These are phyloP conservation scores for Ulota crispa DNA, from an alignment of 225 moss, liverwort and hornwort species.

Conservation along the genomic window DNA sequence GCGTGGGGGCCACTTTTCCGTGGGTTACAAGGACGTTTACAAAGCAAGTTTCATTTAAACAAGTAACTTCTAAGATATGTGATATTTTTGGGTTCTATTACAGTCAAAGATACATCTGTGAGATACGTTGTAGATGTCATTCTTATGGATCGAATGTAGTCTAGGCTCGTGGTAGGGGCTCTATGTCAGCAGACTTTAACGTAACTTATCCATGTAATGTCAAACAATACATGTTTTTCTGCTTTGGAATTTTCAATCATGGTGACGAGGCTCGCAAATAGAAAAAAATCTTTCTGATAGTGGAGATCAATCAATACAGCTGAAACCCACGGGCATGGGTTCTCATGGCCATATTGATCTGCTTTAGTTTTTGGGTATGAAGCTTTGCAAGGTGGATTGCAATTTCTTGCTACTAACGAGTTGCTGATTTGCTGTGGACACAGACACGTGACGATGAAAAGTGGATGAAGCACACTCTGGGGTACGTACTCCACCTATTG, in stretches of 20 bases:
- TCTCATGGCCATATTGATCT: not conserved
- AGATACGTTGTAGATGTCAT: not conserved
- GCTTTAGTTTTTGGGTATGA: not conserved
- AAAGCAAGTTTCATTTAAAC: not conserved
- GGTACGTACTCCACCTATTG: conserved; percentile 26
- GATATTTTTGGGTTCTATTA: not conserved
- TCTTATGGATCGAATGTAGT: not conserved
- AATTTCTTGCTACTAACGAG: conserved; percentile 6
- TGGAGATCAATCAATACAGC: not conserved
- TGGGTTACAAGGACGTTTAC: not conserved
- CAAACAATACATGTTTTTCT: not conserved
- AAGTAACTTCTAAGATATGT: not conserved
- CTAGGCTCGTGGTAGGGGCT: not conserved
- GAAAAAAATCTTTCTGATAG: not conserved
- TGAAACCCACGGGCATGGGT: not conserved
- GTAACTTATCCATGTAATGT: not conserved
- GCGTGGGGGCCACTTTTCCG: not conserved
- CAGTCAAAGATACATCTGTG: not conserved
- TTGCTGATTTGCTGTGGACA: conserved; percentile 18
- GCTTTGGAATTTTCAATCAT: not conserved
- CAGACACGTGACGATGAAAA: conserved; percentile 78
- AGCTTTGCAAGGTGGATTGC: not conserved
- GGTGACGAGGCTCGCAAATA: not conserved
- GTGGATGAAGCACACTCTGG: conserved; percentile 97
- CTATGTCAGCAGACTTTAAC: not conserved